These are phyloP conservation scores for Casuarina equisetifolia DNA, from an alignment of 306 rosid species.

Conservation along the genomic window DNA sequence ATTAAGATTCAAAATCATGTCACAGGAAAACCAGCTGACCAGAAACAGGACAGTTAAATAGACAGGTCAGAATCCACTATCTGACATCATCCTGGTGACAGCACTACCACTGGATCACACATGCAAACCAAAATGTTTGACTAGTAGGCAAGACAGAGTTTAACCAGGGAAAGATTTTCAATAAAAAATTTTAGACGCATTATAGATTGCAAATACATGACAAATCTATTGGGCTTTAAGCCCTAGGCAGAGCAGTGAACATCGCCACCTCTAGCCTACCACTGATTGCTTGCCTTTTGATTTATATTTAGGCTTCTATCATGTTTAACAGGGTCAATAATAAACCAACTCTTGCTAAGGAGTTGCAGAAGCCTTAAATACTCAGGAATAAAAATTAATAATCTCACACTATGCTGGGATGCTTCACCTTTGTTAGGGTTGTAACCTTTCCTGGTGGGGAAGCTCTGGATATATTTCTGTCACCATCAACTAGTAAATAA, in stretches of 20 bases:
- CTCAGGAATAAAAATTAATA: neutral
- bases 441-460: conserved; percentile 93
- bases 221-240: neutral
- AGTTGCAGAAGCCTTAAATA: neutral
- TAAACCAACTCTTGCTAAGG: neutral
- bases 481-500: conserved; percentile 81
- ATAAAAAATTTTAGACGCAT: neutral
- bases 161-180: neutral
- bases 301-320: neutral
- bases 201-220: neutral
- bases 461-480: conserved; percentile 87
- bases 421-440: conserved; percentile 77
- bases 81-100: neutral
- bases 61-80: neutral
- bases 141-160: conserved; percentile 7
- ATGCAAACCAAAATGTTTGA: conserved; percentile 18
- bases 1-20: neutral
- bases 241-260: neutral
- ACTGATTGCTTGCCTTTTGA: neutral
- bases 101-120: conserved; percentile 15
- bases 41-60: conserved; percentile 13
- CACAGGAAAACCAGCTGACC: conserved; percentile 1
- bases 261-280: neutral
- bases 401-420: conserved; percentile 2
- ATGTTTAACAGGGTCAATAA: neutral